Conservation (phyloP, 768 basidiomycete genomes). For the Kwoniella mangroviensis region DNA sequence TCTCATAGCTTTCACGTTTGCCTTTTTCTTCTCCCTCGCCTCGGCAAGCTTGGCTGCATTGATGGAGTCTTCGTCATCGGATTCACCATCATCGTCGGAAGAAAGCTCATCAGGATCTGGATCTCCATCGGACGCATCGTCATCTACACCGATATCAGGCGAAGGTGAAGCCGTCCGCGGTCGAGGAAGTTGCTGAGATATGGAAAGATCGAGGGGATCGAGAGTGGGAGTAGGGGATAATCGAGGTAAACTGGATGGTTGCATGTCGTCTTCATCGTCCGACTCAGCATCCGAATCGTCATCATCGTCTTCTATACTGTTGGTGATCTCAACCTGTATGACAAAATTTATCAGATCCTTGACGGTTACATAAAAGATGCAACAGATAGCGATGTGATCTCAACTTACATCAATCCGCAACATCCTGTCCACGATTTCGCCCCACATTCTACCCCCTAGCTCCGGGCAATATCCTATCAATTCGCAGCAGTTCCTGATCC, state of each 20-base stretch:
- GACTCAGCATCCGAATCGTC: slow-evolving; percentile 50
- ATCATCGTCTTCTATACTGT: slow-evolving; percentile 87
- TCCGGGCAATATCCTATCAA: slow-evolving; percentile 87
- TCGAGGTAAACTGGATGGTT: slow-evolving; percentile 4
- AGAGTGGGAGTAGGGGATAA: slow-evolving; percentile 59
- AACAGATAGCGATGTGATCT: too few relatives aligned
- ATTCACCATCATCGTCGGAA: slow-evolving; percentile 41
- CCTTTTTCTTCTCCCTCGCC: slow-evolving; percentile 40
- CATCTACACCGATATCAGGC: slow-evolving; percentile 76
- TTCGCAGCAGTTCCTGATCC: slow-evolving; percentile 84
- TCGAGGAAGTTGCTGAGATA: slow-evolving; percentile 50
- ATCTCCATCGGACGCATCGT: slow-evolving; percentile 66
- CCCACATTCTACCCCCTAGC: slow-evolving; percentile 76
- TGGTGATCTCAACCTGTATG: slow-evolving; percentile 88
- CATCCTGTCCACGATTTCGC: slow-evolving; percentile 87
- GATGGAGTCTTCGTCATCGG: slow-evolving; percentile 43
- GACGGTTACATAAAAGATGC: background rate
- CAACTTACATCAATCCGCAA: slow-evolving; percentile 88
- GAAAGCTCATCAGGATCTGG: slow-evolving; percentile 51
- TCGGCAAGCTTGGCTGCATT: slow-evolving; percentile 35
- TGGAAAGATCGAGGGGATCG: slow-evolving; percentile 74
- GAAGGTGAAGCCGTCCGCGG: slow-evolving; percentile 8
- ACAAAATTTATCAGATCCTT: background rate
- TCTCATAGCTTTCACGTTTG: slow-evolving; percentile 72
- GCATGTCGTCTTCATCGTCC: slow-evolving; percentile 44